These are phyloP conservation scores for Amphibolis antarctica DNA, from an alignment of 106 monocot species.

Conservation along the genomic window DNA sequence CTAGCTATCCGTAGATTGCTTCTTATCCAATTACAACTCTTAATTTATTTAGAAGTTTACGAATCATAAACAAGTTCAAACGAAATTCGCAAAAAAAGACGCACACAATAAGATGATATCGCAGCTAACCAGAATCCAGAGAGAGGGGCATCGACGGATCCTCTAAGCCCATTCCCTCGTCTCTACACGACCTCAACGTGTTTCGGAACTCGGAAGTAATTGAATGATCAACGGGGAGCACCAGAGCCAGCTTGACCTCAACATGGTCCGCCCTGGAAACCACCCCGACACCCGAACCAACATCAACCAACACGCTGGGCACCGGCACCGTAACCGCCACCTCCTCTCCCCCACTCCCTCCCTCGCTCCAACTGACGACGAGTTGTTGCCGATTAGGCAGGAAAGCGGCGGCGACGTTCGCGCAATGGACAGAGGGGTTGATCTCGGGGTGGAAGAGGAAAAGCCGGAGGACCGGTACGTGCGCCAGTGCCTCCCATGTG, in stretches of 20 bases:
- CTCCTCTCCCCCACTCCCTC: conserved; percentile 3
- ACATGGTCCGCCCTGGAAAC: conserved; percentile 28
- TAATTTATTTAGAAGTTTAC: too few species aligned
- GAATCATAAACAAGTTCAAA: too few species aligned
- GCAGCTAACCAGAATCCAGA: conserved; percentile 34
- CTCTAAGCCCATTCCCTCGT: not conserved
- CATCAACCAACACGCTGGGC: conserved; percentile 48
- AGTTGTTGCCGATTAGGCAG: conserved; percentile 18
- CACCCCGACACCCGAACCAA: conserved; percentile 5
- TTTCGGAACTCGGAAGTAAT: conserved; percentile 9
- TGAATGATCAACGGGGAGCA: conserved; percentile 41
- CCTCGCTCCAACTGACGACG: conserved; percentile 28
- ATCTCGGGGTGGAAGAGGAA: conserved; percentile 30
- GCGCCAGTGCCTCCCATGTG: conserved; percentile 42
- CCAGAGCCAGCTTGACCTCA: conserved; percentile 33
- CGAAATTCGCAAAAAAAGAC: not conserved
- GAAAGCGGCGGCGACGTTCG: conserved; percentile 15
- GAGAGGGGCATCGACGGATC: conserved; percentile 11
- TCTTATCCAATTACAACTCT: too few species aligned
- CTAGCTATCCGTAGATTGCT: too few species aligned
- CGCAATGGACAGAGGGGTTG: conserved; percentile 8
- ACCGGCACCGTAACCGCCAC: conserved; percentile 13
- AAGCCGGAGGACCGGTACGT: conserved; percentile 42
- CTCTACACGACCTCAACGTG: not conserved
- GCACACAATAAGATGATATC: not conserved